phyloP scores from a whole-genome alignment of 2,329 filamentous ascomycete species.

The Venturia effusa region DNA sequence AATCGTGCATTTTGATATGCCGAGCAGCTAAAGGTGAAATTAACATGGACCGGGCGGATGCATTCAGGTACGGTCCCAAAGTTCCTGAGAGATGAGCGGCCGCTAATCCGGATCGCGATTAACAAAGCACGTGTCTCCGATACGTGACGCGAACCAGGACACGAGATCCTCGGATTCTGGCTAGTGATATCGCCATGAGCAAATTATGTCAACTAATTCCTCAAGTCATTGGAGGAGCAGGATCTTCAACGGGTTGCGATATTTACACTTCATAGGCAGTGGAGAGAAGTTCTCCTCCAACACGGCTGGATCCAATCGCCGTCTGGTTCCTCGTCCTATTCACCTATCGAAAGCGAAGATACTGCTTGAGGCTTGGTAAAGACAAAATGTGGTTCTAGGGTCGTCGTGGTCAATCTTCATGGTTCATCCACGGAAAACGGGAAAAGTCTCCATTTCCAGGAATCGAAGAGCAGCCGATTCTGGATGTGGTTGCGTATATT shows the following conservation, averaged over 20 bases:
- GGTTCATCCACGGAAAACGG: not conserved
- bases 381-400: not conserved
- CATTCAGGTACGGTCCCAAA: not conserved
- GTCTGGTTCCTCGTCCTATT: not conserved
- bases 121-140: not conserved
- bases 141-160: not conserved
- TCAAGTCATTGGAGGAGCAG: not conserved
- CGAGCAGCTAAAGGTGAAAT: not conserved
- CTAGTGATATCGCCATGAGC: too few species aligned
- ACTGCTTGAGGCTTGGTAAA: not conserved
- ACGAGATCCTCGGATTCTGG: too few species aligned
- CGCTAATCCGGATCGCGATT: too few species aligned
- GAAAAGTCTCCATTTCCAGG: not conserved
- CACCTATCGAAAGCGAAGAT: not conserved
- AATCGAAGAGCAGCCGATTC: not conserved
- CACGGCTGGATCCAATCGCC: not conserved
- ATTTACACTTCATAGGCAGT: too few species aligned
- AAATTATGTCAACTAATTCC: too few species aligned
- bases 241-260: not conserved
- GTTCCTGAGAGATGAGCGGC: too few species aligned
- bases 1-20: not conserved
- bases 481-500: not conserved
- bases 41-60: not conserved
- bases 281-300: not conserved
- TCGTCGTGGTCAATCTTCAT: not conserved